Base-by-base conservation (phyloP, 164 flowering plant species). In the Macadamia integrifolia region DNA sequence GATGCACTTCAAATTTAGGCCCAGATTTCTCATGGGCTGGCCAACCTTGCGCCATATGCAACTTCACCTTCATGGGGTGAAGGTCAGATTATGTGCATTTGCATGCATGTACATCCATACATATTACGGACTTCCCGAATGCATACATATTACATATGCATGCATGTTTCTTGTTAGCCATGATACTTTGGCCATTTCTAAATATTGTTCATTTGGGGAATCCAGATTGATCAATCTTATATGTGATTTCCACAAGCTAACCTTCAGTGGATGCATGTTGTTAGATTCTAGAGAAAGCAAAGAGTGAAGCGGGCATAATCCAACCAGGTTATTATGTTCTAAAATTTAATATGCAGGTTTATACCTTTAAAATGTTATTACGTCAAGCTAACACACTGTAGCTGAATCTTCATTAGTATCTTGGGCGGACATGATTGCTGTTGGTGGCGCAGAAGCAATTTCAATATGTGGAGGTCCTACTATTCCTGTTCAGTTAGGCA, bases 391-490 rank as follows among this genome's bases (percentile, higher is more conserved):
- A 77, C 30, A 30, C 66, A 49, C 66, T 72, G 30, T 35, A 35
- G 55, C 52, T 61, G 57, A 29, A 53, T 65, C 62, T 69, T 71
- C 48, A 67, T 48, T 71, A 89, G 97, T 87, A 49, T 91, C 97
- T 32, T 91, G 96, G 97, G 96, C 96, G 17, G 96, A 93, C 76
- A 73, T 88, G 84, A 93, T 93, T 74, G 89, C 90, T 67, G 80
- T 87, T 65, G 94, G 85, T 69, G 98, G 98, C 72, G 96, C 96
- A 66, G 96, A 91, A 78, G 96, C 97, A 70, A 90, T 91, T 77
- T 85, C 80, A 46, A 9, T 87, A 7, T 93, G 98, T 75, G 98
- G 94, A 65, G 97, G 98, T 71, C 97, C 98, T 50, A 42, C 67
- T 30, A 91, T 93, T 71, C 82, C 90, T 17, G 84, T 91, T 75